Conservation (phyloP, 2,329 filamentous ascomycete species). For the Trichophyton rubrum region DNA sequence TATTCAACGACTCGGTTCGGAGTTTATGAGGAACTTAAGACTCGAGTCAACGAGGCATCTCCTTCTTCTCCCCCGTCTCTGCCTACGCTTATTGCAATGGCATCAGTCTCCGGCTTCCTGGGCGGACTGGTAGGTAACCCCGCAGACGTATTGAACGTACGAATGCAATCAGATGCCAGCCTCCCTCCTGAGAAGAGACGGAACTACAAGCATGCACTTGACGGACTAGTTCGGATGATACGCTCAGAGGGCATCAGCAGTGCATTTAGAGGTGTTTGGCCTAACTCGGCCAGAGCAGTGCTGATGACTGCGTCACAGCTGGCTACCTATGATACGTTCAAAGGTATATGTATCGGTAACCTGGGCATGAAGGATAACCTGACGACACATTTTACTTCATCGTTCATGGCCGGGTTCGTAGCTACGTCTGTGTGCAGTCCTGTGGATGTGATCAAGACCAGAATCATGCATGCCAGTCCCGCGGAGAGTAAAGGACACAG, state of each 20-base stretch:
- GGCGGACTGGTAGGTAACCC: slow-evolving; percentile 88
- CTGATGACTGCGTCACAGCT: slow-evolving; percentile 55
- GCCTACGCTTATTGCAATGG: slow-evolving; percentile 66
- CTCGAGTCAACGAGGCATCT: slow-evolving; percentile 43
- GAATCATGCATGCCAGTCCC: slow-evolving; percentile 47
- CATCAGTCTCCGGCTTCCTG: slow-evolving; percentile 69
- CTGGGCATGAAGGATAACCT: slow-evolving; percentile 44
- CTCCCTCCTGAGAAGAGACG: slow-evolving; percentile 60
- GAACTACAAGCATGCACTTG: slow-evolving; percentile 79
- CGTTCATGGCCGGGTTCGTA: slow-evolving; percentile 51
- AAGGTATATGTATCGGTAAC: slow-evolving; percentile 41
- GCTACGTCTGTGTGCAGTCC: slow-evolving; percentile 56
- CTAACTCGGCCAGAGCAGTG: slow-evolving; percentile 50
- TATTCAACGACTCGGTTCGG: slow-evolving; percentile 96
- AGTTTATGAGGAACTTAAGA: slow-evolving; percentile 88
- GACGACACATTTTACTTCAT: slow-evolving; percentile 50
- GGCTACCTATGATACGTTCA: slow-evolving; percentile 53
- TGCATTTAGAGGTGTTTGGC: slow-evolving; percentile 65
- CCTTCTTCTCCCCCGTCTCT: slow-evolving; percentile 50
- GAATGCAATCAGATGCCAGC: slow-evolving; percentile 89
- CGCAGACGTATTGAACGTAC: slow-evolving; percentile 91
- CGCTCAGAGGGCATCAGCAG: slow-evolving; percentile 63
- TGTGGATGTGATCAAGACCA: slow-evolving; percentile 55
- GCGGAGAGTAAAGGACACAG: slow-evolving; percentile 31
- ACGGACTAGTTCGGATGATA: slow-evolving; percentile 79